Evolutionary conservation across 805 yeast genomes (phyloP), one percentile per base, ranked within the genome.

Genomic region (Kuraishia ogatae): DNA sequence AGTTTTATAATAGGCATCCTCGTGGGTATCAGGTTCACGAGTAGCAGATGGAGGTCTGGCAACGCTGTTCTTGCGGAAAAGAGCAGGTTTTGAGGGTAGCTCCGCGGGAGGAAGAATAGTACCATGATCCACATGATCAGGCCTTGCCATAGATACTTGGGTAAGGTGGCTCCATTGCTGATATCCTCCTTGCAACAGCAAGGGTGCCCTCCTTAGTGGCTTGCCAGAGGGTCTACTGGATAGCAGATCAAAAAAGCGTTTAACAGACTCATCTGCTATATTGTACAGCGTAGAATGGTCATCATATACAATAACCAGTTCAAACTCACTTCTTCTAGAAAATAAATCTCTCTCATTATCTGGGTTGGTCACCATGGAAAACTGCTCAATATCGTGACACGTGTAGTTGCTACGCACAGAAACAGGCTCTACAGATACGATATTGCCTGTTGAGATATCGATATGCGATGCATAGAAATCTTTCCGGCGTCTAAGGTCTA

Each of bases 351-450:
- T 77, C 62, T 89, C 94, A 2, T 66, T 65, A 15, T 74, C 74
- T 1, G 91, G 81, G 17, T 87, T 74, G 2, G 80, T 75, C 17
- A 81, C 66, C 56, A 83, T 70, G 11, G 93, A 77, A 51, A 80
- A 70, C 49, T 74, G 77, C 60, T 86, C 88, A n/a, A 92, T 69
- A 54, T 86, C 93, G n/a, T 66, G 69, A 61, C 87, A 89, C 0
- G 80, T 73, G 63, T 81, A 80, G 10, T 72, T 70, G 0, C 69
- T 66, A 53, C 82, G 69, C 20, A 84, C 71, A 0, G 82, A 75
- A 20, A 78, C 74, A 0, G 97, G 97, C 54, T 89, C 96, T 20
- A 92, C 77, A 64, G 92, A 88, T 11, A 89, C 76, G 8, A 87
- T 67, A 54, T 86, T 80, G 21, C 50, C 50, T 13, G 72, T 69